Evolutionary conservation across 2,329 filamentous ascomycete species (phyloP).

Genomic region (Trichoderma asperellum): DNA sequence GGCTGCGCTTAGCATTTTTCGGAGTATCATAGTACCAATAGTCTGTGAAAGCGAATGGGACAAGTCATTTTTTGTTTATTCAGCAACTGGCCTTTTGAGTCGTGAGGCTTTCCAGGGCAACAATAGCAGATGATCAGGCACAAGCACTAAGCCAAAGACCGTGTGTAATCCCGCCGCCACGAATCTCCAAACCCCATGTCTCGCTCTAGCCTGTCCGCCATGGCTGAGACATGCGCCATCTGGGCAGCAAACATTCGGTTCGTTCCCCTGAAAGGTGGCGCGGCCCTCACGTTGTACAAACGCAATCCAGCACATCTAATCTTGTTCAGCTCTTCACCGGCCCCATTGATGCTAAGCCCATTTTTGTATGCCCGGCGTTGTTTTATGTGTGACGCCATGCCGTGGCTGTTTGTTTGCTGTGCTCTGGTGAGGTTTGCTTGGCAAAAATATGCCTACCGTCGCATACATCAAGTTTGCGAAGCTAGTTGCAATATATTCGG

Average conservation of each 20-base stretch:
- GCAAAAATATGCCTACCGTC: background rate
- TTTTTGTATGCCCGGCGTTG: background rate
- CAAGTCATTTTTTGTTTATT: background rate
- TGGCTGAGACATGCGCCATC: constrained; percentile 16
- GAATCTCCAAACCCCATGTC: background rate
- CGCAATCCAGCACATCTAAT: constrained; percentile 9
- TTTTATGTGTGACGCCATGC: constrained; percentile 1
- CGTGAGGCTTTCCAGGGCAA: background rate
- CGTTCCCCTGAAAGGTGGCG: background rate
- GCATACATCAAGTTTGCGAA: background rate
- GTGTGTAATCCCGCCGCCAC: background rate
- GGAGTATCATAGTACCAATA: constrained; percentile 14
- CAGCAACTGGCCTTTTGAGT: background rate
- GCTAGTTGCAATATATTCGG: background rate
- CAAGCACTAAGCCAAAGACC: background rate
- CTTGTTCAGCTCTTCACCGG: constrained; percentile 22
- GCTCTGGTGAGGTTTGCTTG: background rate
- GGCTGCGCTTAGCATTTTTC: constrained; percentile 20
- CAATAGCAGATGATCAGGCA: background rate
- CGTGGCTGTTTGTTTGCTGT: background rate
- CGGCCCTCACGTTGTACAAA: background rate
- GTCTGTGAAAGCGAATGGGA: background rate
- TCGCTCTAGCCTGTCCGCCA: background rate
- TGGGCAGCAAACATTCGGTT: background rate
- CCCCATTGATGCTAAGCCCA: constrained; percentile 12